phyloP scores from a whole-genome alignment of 140 eudicot species.

The Bidens hawaiensis region DNA sequence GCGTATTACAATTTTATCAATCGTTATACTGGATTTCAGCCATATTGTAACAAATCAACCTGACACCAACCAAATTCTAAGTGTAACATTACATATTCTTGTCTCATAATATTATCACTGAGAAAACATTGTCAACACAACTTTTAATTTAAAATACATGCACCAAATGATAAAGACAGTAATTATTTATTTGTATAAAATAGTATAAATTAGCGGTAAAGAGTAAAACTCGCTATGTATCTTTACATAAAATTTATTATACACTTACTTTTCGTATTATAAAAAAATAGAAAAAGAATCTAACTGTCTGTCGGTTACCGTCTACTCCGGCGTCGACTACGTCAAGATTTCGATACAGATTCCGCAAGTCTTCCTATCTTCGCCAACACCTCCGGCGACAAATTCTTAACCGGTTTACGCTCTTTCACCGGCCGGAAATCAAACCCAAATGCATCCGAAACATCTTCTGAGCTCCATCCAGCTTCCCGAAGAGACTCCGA shows the following conservation, averaged over 20 bases:
- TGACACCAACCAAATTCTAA: too few relatives aligned
- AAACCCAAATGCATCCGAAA: slow-evolving; percentile 75
- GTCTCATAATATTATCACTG: too few relatives aligned
- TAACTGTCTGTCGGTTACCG: slow-evolving; percentile 42
- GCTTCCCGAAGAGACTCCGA: slow-evolving; percentile 76
- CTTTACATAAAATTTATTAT: slow-evolving; percentile 25
- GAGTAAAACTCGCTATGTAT: not conserved
- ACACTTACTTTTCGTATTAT: too few relatives aligned
- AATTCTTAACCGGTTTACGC: slow-evolving; percentile 51
- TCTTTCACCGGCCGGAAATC: slow-evolving; percentile 60
- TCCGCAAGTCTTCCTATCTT: slow-evolving; percentile 70
- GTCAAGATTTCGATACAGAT: slow-evolving; percentile 47
- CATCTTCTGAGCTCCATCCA: slow-evolving; percentile 99
- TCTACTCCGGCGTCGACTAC: slow-evolving; percentile 20
- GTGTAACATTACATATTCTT: too few relatives aligned
- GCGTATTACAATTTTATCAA: too few relatives aligned
- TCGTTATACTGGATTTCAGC: too few relatives aligned
- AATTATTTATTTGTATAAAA: too few relatives aligned
- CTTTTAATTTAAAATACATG: not conserved
- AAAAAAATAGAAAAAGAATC: slow-evolving; percentile 34
- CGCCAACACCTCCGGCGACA: slow-evolving; percentile 74
- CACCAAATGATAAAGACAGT: too few relatives aligned
- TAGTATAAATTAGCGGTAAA: not conserved
- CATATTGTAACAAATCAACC: too few relatives aligned
- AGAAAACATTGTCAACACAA: not conserved